Conservation (phyloP, 2,329 filamentous ascomycete species). For the Paraphaeosphaeria sporulosa region DNA sequence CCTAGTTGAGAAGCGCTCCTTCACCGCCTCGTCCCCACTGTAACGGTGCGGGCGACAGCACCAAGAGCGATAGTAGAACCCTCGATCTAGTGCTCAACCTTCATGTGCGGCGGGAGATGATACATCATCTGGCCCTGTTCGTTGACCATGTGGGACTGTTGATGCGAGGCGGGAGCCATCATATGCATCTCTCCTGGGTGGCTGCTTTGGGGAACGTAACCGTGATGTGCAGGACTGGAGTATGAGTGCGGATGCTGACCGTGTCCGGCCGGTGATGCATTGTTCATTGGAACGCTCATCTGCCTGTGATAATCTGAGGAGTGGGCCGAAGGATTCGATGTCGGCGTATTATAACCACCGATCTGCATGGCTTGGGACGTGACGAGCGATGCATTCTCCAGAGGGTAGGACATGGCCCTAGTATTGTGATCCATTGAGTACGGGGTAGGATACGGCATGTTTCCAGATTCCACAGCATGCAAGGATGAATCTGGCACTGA, state of each 20-base stretch:
- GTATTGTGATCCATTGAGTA: slow-evolving; percentile 49
- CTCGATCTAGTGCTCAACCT: slow-evolving; percentile 46
- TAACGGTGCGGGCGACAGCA: background rate
- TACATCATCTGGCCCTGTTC: slow-evolving; percentile 52
- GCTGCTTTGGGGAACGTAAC: slow-evolving; percentile 44
- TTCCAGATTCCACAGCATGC: slow-evolving; percentile 39
- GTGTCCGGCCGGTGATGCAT: slow-evolving; percentile 32
- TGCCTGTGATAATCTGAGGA: slow-evolving; percentile 48
- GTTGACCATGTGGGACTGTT: slow-evolving; percentile 48
- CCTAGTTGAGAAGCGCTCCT: background rate
- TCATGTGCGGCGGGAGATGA: slow-evolving; percentile 50
- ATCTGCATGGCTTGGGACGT: slow-evolving; percentile 48
- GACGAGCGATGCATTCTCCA: slow-evolving; percentile 47
- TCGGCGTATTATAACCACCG: slow-evolving; percentile 47
- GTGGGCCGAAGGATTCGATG: slow-evolving; percentile 47
- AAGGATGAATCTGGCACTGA: slow-evolving; percentile 42
- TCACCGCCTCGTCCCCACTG: slow-evolving; percentile 15
- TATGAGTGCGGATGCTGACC: slow-evolving; percentile 40
- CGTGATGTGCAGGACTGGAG: slow-evolving; percentile 36
- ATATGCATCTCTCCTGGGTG: slow-evolving; percentile 48
- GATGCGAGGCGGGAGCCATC: slow-evolving; percentile 45
- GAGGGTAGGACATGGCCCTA: slow-evolving; percentile 49
- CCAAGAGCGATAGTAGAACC: background rate
- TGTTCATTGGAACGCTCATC: slow-evolving; percentile 46
- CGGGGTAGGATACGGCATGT: slow-evolving; percentile 44